Conservation (phyloP, 2,329 filamentous ascomycete genomes). For the Xylariaceae sp. region DNA sequence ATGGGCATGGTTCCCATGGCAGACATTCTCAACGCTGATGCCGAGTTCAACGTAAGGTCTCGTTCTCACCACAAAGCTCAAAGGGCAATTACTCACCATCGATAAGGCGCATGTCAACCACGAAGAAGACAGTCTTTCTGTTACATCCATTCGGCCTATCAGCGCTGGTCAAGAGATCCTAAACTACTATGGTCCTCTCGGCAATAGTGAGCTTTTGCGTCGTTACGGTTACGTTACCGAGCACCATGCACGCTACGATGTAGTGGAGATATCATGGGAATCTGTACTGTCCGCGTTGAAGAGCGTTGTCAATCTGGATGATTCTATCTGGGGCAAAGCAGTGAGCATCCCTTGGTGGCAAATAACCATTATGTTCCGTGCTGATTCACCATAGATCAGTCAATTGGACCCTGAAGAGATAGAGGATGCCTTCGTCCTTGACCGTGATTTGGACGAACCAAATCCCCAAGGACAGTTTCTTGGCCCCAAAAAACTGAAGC, state of each 20-base stretch:
- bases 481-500: constrained; percentile 36
- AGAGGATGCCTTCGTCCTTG: constrained; percentile 73
- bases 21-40: constrained; percentile 86
- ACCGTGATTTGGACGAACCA: constrained; percentile 52
- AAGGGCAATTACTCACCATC: constrained; percentile 1
- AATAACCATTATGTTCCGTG: not conserved
- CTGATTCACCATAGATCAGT: constrained; percentile 36
- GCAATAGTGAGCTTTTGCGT: constrained; percentile 76
- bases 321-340: constrained; percentile 40
- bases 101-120: constrained; percentile 53
- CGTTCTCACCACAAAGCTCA: not conserved
- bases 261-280: constrained; percentile 71
- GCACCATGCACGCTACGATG: constrained; percentile 75
- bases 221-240: constrained; percentile 85
- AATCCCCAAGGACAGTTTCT: constrained; percentile 46
- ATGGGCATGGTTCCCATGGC: constrained; percentile 92
- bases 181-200: constrained; percentile 86
- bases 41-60: constrained; percentile 71
- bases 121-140: constrained; percentile 58
- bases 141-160: constrained; percentile 69
- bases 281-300: constrained; percentile 50
- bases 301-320: constrained; percentile 37
- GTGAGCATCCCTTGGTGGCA: constrained; percentile 31
- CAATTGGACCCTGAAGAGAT: constrained; percentile 62
- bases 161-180: constrained; percentile 71